Evolutionary conservation across 495 filamentous ascomycete species (phyloP), one percentile per base, ranked within the genome.

Genomic region (Lepraria neglecta): DNA sequence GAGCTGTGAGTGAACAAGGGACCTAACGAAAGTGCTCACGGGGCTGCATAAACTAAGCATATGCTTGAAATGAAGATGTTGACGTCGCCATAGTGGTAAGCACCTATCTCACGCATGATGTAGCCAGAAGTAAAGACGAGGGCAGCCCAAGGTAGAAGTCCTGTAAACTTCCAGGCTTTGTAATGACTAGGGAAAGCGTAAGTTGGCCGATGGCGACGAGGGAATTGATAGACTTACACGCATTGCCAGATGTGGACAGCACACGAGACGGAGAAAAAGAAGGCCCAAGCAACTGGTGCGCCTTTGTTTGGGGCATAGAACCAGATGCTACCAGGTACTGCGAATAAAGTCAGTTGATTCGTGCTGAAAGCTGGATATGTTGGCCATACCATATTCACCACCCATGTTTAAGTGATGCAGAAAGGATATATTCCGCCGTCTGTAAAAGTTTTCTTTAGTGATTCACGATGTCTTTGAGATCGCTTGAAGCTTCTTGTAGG

Each of bases 231-330:
- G 59, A 69, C 76, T 57, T 73, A 88, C 86, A 78, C 63, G 76
- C 79, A 84, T 70, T 89, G 86, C 66, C 80, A 89, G 24, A 74
- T 65, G 67, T 90, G 87, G 12, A 77, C 69, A 10, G 70, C 40
- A 0, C 83, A 84, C 4, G 85, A 87, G 1, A 78, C 63, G 1
- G 77, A 70, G 68, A 87, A 91, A 6, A 87, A 78, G 24, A 86
- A 71, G 10, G 84, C 79, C 65, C 88, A 89, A 57, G 84, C 81
- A 35, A 89, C 78, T 0, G 87, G 82, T 2, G 86, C 86, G 4
- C 77, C 86, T 71, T 89, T 87, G 67, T 88, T 89, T 0, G 88
- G 88, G 19, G 84, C 86, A 73, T 89, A 90, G 69, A 82, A 84
- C 80, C 82, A 90, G 45, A 63, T 58, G 4, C 56, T 58, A 33